Evolutionary conservation across 208 protist genomes (phyloP).

Genomic region (Leishmania gerbilli): DNA sequence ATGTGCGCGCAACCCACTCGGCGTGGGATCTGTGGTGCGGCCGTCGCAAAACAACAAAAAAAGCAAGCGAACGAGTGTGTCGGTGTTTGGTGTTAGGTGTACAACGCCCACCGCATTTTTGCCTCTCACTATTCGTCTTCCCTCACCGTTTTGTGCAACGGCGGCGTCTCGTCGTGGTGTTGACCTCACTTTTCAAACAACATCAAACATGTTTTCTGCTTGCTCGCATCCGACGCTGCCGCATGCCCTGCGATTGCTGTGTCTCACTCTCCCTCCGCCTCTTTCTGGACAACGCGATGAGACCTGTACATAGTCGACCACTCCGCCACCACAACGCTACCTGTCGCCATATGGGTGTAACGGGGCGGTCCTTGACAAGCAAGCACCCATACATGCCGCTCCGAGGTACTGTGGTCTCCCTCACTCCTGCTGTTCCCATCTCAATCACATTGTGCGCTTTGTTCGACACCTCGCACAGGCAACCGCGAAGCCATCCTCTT

Average conservation of each 20-base stretch:
- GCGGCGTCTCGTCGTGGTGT: neutral
- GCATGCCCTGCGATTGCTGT: neutral
- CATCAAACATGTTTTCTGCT: neutral
- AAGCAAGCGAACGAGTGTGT: neutral
- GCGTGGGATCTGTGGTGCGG: neutral
- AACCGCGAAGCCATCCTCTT: no score
- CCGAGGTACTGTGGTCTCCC: neutral
- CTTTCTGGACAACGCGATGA: neutral
- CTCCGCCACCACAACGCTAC: neutral
- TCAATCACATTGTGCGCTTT: neutral
- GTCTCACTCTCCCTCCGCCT: neutral
- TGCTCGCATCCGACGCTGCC: neutral
- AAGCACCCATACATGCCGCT: neutral
- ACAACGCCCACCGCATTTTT: neutral
- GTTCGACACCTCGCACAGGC: neutral
- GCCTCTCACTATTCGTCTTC: neutral
- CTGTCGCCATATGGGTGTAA: neutral
- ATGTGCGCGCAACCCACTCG: neutral
- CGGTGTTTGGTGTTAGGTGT: neutral
- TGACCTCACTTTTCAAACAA: neutral
- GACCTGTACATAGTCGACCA: neutral
- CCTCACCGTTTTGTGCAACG: neutral
- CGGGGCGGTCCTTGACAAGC: neutral
- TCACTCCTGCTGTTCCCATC: neutral
- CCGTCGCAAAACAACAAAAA: neutral